A percentile compares a stretch with the other conserved stretches of the same genome.
These are phyloP conservation scores for Coniferiporia weirii DNA, from an alignment of 1,284 basidiomycete species.

Conservation along the genomic window DNA sequence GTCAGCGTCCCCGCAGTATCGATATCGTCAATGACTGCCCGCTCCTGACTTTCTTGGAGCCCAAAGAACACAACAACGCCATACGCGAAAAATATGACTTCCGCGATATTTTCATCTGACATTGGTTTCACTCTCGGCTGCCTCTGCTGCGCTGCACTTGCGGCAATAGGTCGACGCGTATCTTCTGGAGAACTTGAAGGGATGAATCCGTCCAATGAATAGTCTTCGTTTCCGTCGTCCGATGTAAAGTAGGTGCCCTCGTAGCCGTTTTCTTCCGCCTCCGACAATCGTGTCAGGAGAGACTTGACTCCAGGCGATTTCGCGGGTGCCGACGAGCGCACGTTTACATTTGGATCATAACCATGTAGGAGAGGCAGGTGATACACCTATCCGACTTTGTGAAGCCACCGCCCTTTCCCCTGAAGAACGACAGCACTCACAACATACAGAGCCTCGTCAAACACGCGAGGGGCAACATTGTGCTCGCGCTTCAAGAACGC, in stretches of 20 bases:
- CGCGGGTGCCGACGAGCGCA: constrained; percentile 76
- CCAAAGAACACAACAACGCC: constrained; percentile 90
- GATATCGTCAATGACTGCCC: constrained; percentile 77
- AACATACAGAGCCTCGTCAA: constrained; percentile 90
- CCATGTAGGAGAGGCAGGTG: constrained; percentile 89
- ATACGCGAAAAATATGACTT: constrained; percentile 83
- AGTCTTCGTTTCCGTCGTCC: constrained; percentile 3
- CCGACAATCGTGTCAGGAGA: constrained; percentile 65
- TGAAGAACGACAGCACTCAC: constrained; percentile 43
- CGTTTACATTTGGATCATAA: constrained; percentile 79
- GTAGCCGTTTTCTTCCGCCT: constrained; percentile 20
- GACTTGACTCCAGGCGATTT: constrained; percentile 55
- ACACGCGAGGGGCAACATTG: constrained; percentile 83
- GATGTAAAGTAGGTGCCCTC: constrained; percentile 13
- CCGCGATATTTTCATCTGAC: constrained; percentile 46
- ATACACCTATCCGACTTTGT: constrained; percentile 58
- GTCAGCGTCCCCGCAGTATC: constrained; percentile 66
- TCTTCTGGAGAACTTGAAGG: constrained; percentile 18
- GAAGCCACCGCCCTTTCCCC: constrained; percentile 1
- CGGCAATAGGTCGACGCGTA: background rate
- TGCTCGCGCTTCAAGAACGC: constrained; percentile 91
- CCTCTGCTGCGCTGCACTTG: background rate
- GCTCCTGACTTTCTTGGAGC: constrained; percentile 70
- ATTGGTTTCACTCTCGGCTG: constrained; percentile 19
- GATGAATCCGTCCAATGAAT: constrained; percentile 19